Conservation (phyloP, 164 flowering plant genomes). For the Umbellularia californica region DNA sequence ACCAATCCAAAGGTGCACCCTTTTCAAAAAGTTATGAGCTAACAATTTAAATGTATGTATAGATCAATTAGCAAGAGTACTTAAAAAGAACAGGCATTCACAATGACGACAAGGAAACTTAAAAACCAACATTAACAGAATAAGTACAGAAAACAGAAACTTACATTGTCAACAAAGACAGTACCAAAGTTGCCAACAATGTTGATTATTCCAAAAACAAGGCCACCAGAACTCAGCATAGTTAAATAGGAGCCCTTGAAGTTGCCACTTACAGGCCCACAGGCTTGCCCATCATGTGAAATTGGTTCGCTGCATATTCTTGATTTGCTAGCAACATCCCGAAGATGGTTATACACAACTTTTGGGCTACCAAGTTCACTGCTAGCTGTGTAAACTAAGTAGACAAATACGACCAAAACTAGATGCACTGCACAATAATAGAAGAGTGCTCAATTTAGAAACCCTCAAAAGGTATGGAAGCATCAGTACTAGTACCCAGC, state of each 20-base stretch:
- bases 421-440: slow-evolving; percentile 66
- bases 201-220: slow-evolving; percentile 87
- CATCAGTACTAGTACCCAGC: too few relatives aligned
- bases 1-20: too few relatives aligned
- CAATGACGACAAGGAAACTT: too few relatives aligned
- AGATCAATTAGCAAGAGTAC: too few relatives aligned
- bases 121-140: too few relatives aligned
- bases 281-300: slow-evolving; percentile 75
- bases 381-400: slow-evolving; percentile 77
- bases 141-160: slow-evolving; percentile 9
- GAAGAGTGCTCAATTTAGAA: neutral
- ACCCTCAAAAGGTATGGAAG: neutral
- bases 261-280: slow-evolving; percentile 85
- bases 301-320: slow-evolving; percentile 69
- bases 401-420: slow-evolving; percentile 83
- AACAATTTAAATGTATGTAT: too few relatives aligned
- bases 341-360: slow-evolving; percentile 51
- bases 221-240: slow-evolving; percentile 92
- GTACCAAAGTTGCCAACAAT: slow-evolving; percentile 96
- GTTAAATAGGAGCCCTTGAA: slow-evolving; percentile 77
- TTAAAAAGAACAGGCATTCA: too few relatives aligned
- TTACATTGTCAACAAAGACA: slow-evolving; percentile 93
- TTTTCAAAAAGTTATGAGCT: too few relatives aligned
- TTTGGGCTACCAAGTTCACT: slow-evolving; percentile 88
- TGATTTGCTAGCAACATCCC: slow-evolving; percentile 63